Percentiles rank a stretch among this genome's conserved stretches.
These are phyloP conservation scores for Torrubiellomyces zombiae DNA, from an alignment of 2,329 filamentous ascomycete genomes.

Conservation along the genomic window DNA sequence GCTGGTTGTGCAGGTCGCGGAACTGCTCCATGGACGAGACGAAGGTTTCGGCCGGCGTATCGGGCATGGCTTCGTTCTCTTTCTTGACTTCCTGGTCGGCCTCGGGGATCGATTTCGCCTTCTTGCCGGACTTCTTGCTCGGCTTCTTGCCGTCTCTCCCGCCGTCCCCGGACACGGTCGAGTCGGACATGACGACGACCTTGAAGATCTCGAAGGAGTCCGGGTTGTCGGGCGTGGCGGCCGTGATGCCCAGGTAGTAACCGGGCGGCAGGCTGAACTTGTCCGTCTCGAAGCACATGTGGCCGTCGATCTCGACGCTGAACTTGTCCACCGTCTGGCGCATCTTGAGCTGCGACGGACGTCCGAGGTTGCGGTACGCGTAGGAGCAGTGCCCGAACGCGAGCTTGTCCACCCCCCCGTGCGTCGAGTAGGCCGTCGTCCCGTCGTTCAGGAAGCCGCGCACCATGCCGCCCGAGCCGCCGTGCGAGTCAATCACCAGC, in stretches of 20 bases:
- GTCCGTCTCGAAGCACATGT: conserved; percentile 66
- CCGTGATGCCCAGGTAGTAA: conserved; percentile 76
- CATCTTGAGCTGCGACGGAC: conserved; percentile 64
- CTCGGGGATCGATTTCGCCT: conserved; percentile 9
- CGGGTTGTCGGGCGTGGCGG: conserved; percentile 75
- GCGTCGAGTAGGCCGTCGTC: conserved; percentile 57
- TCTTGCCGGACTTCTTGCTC: conserved; percentile 17
- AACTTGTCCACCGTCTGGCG: conserved; percentile 47
- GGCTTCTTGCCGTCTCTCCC: conserved; percentile 12
- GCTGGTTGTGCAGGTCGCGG: conserved; percentile 65
- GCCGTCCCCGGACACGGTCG: conserved; percentile 8
- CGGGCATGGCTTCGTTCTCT: conserved; percentile 29
- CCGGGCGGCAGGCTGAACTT: conserved; percentile 64
- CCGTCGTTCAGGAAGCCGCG: conserved; percentile 93
- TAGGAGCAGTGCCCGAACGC: conserved; percentile 91
- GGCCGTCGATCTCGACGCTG: conserved; percentile 64
- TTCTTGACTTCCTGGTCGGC: too few relatives aligned
- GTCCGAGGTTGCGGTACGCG: conserved; percentile 78
- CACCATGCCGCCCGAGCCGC: conserved; percentile 61
- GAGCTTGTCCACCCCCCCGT: conserved; percentile 63
- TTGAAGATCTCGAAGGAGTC: conserved; percentile 94
- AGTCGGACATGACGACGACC: conserved; percentile 53
- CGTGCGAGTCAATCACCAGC: conserved; percentile 71
- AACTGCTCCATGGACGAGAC: conserved; percentile 48
- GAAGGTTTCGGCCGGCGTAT: conserved; percentile 29